Base-by-base conservation (phyloP, 805 yeast species). In the Starmera caribaea region DNA sequence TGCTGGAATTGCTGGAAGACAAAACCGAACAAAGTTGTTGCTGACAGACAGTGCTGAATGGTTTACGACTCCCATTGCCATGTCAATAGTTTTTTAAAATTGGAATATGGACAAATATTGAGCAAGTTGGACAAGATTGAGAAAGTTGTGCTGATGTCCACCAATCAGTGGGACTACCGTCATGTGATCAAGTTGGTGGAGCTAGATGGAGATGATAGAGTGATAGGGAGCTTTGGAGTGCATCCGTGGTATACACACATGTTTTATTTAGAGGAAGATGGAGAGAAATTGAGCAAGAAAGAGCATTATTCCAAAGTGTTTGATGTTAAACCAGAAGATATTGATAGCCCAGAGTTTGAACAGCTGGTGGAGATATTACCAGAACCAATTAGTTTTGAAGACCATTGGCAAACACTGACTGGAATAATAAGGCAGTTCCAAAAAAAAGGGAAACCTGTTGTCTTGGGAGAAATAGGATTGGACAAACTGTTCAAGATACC, bases 221-320 rank as follows among this genome's bases (percentile, higher is more conserved):
- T 49, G 16, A 54, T 62, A 8, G 73, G 81, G 0, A 71, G 73
- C 32, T 73, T 74, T 51, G 95, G 97, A 0, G 64, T 87, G 2
- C 98, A 90, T 58, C 98, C 98, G 0, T 90, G 97, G 97, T 89
- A 74, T 51, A 61, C 78, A 3, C 95, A 89, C 55, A 46, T 80
- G 15, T 81, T 76, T 45, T 62, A 72, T 2, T 49, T 44, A 10
- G 44, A 41, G 28, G 40, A 35, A 12, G 41, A 45, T 3, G 43
- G 41, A 2, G 46, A 51, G 29, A 80, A 79, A 47, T 15, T 32
- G n/a, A 21, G 6, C 8, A 21, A 21, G 6, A 5, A 21, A 14
- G 52, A 44, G 3, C 97, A 89, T 56, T 89, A 89, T 51, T 37
- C 43, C 2, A 21, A 50, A 0, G 72, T 87, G 0, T 60, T 89